Base-by-base conservation (phyloP, 148 eudicot species). In the Fagopyrum tataricum region DNA sequence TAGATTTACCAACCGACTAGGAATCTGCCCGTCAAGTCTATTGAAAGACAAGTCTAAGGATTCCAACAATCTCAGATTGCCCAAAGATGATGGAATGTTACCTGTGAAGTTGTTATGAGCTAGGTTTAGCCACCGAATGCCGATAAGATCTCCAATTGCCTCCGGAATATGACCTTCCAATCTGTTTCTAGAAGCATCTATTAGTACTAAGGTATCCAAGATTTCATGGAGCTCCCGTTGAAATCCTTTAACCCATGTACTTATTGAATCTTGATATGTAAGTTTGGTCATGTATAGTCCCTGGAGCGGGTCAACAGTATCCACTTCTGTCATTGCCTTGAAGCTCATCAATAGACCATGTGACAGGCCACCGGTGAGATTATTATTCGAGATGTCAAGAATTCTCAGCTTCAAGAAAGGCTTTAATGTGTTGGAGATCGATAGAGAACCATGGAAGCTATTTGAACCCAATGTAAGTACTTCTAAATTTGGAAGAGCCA, bases 41-140 rank as follows among this genome's bases (percentile, higher is more conserved):
- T 79, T 83, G 23, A 23, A 48, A 1, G 82, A 79, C 44, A 83
- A 56, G 70, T 83, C 83, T 39, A 80, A 18, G 1, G 81, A 79
- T 67, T 79, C 81, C 12, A 79, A 75, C 2, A 6, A 15, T 8
- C 11, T 6, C 20, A 80, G 31, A 12, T 72, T 74, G 6, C 75
- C 67, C 4, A 79, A 10, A 3, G 72, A 18, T 5, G 78, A 12
- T 17, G 85, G 85, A 39, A 82, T 76, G 40, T 12, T 15, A 14
- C 78, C 76, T 4, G 24, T 58, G 20, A 82, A 59, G 18, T 18
- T 48, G 58, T 82, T 82, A 21, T 77, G 77, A 1, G 85, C 76
- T 4, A 82, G 53, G 44, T 82, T 79, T 21, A 82, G 78, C 12
- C 18, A 46, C 5, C 15, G 14, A 14, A 82, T 26, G 5, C 69